Evolutionary conservation across 805 yeast genomes (phyloP).

Genomic region (Pichia pseudocactophila): DNA sequence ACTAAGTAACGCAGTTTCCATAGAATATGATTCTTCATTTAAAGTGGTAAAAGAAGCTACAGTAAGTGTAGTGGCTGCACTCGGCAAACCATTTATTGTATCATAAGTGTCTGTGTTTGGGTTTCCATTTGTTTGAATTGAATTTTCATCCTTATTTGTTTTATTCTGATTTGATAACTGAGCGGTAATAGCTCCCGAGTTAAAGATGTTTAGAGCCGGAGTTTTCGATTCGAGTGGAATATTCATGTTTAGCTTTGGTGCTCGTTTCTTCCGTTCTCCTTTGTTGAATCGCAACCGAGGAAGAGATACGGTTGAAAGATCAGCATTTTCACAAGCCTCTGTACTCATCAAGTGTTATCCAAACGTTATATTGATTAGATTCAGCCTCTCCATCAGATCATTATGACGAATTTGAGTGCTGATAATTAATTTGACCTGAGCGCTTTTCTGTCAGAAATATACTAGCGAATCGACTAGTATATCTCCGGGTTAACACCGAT

Average conservation of each 20-base stretch:
- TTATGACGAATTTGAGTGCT: too few relatives aligned
- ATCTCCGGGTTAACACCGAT: too few relatives aligned
- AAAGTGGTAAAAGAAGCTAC: conserved; percentile 8
- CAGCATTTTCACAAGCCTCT: not conserved
- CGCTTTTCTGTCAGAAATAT: not conserved
- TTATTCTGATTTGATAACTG: not conserved
- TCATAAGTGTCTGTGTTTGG: not conserved
- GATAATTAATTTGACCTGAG: too few relatives aligned
- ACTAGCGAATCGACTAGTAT: too few relatives aligned
- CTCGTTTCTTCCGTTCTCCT: conserved; percentile 8
- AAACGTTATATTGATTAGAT: not conserved
- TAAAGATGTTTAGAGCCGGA: not conserved
- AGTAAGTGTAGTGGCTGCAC: conserved; percentile 11
- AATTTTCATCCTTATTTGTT: not conserved
- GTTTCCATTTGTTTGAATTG: too few relatives aligned
- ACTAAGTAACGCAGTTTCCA: conserved; percentile 3
- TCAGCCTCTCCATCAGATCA: too few relatives aligned
- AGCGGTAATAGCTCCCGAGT: not conserved
- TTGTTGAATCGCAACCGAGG: conserved; percentile 6
- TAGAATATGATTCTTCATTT: conserved; percentile 3
- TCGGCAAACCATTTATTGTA: conserved; percentile 6
- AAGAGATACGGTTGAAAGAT: not conserved
- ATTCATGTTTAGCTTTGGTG: conserved; percentile 10
- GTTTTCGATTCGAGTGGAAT: conserved; percentile 3
- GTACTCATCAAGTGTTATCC: not conserved